phyloP scores from a whole-genome alignment of 176 grass and related monocot genomes.

The Ananas comosus region DNA sequence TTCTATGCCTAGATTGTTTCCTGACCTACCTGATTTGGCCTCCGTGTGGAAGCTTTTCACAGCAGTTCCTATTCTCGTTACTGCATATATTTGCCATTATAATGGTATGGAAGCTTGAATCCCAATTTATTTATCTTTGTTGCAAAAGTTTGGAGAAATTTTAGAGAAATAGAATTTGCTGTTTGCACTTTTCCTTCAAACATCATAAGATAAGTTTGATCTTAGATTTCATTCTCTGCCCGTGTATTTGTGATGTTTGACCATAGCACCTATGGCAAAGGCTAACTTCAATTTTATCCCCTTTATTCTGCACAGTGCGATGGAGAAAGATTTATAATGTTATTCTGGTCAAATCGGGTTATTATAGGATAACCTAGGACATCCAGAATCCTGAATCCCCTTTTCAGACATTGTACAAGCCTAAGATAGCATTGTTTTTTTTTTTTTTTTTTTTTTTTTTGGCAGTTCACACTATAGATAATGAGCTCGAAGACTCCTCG shows the following conservation, averaged over 20 bases:
- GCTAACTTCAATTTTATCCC: too few species aligned
- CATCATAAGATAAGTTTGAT: not conserved
- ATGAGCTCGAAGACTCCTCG: slow-evolving; percentile 73
- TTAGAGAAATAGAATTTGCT: not conserved
- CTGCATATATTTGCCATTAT: slow-evolving; percentile 91
- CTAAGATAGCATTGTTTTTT: slow-evolving; percentile 1
- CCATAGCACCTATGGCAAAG: too few species aligned
- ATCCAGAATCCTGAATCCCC: too few species aligned
- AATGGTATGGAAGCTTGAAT: slow-evolving; percentile 43
- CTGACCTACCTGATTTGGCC: slow-evolving; percentile 50
- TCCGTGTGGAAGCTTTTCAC: slow-evolving; percentile 94
- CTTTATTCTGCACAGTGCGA: too few species aligned
- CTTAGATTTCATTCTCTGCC: too few species aligned
- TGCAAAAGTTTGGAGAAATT: not conserved
- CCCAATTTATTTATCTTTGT: not conserved
- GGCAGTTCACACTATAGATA: slow-evolving; percentile 82
- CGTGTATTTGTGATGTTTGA: too few species aligned
- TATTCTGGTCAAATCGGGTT: not conserved
- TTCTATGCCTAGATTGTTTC: slow-evolving; percentile 86
- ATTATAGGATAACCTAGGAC: not conserved
- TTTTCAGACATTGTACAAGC: not conserved
- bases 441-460: slow-evolving; percentile 15
- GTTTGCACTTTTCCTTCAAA: not conserved
- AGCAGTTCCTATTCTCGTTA: slow-evolving; percentile 74
- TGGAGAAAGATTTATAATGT: too few species aligned